Evolutionary conservation across 495 filamentous ascomycete genomes (phyloP).

Genomic region (Trichocladium uniseriatum): DNA sequence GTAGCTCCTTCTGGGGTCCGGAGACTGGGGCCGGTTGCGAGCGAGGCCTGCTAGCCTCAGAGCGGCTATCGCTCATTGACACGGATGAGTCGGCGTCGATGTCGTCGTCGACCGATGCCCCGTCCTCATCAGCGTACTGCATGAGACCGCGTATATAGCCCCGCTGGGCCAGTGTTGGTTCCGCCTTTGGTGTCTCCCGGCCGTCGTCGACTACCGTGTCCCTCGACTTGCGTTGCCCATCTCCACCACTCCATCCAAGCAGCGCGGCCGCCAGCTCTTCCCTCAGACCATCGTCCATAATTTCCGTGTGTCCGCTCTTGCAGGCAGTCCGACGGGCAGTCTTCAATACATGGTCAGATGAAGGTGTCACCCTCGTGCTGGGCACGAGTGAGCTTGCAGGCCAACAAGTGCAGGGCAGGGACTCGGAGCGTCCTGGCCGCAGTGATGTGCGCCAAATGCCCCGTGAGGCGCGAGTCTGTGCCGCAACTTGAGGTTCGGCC

Average conservation of each 20-base stretch:
- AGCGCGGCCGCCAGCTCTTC: constrained; percentile 4
- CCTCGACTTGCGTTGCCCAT: background rate
- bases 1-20: background rate
- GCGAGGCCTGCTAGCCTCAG: background rate
- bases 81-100: constrained; percentile 17
- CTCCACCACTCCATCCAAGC: constrained; percentile 1
- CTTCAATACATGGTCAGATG: background rate
- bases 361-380: no score
- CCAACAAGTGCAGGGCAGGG: no score
- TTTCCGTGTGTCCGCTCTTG: constrained; percentile 3
- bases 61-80: background rate
- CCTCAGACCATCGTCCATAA: constrained; percentile 5
- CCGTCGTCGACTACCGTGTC: background rate
- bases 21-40: background rate
- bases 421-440: no score
- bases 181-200: background rate
- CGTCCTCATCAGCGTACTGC: constrained; percentile 12
- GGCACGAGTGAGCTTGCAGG: no score
- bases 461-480: no score
- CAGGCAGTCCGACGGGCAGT: background rate
- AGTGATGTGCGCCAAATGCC: no score
- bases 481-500: no score
- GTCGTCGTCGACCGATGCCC: constrained; percentile 8
- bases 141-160: constrained; percentile 16
- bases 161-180: background rate